Conservation (phyloP, 768 basidiomycete species). For the Dacryopinax primogenitus region DNA sequence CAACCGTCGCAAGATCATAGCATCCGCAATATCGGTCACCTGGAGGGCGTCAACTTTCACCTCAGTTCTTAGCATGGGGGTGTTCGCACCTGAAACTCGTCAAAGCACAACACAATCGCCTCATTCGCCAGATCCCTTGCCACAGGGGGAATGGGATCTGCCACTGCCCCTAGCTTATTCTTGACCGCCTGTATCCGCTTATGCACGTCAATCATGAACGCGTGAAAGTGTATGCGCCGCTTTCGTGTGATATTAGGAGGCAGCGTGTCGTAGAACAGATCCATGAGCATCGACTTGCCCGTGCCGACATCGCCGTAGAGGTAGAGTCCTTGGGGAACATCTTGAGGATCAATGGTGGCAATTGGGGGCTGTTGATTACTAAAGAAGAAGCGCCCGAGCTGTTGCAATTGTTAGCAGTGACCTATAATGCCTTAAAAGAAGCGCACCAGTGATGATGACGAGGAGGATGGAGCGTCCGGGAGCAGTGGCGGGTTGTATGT, state of each 20-base stretch:
- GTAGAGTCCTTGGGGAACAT: conserved; percentile 77
- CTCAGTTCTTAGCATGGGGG: conserved; percentile 1
- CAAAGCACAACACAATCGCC: conserved; percentile 81
- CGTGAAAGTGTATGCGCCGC: conserved; percentile 92
- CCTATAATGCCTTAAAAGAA: neutral
- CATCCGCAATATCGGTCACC: conserved; percentile 96
- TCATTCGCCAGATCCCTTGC: conserved; percentile 76
- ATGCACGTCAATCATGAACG: conserved; percentile 98
- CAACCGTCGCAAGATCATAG: conserved; percentile 89
- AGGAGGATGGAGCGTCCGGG: conserved; percentile 29
- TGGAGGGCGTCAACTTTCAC: conserved; percentile 22
- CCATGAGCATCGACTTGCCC: conserved; percentile 99
- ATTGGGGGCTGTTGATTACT: conserved; percentile 17
- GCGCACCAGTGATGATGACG: conserved; percentile 29
- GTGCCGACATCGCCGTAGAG: conserved; percentile 95
- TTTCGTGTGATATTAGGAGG: conserved; percentile 53
- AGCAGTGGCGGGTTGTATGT: conserved; percentile 59
- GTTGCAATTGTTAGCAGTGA: conserved; percentile 17
- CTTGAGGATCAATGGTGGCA: conserved; percentile 31
- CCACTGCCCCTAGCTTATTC: conserved; percentile 47
- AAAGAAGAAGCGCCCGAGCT: conserved; percentile 25
- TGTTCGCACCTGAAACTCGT: conserved; percentile 81
- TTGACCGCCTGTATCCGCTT: conserved; percentile 80
- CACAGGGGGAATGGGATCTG: conserved; percentile 78
- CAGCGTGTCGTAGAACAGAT: conserved; percentile 81